Base-by-base conservation (phyloP, 108 stramenopile genomes). In the Cyclostephanos invisitatus region DNA sequence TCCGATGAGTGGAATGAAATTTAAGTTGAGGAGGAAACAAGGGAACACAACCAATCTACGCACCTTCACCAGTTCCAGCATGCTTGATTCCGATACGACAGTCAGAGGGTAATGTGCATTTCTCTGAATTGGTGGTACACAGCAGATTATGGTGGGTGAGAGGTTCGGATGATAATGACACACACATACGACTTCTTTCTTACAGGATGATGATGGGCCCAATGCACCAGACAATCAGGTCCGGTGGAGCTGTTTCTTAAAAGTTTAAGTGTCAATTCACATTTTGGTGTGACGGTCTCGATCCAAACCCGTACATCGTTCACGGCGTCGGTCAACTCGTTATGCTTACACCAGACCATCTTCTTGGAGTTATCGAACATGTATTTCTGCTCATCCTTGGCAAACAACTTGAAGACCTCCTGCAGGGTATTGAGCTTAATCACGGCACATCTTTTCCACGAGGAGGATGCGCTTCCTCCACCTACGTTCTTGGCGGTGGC, bases 201-300 rank as follows among this genome's bases (percentile, higher is more conserved):
- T 25, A 46, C 24, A 21, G 63, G 63, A 44, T 64, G 63, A 21
- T 64, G 63, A 44, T 64, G 63, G 7, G 63, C 63, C 63, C 63
- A 64, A 42, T 64, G 37, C 7, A 64, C 63, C 7, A 25, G 40
- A 12, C 38, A 20, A 21, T 64, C 40, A 8, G 63, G 63, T 18
- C 63, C 63, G n/a, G 38, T 42, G 40, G 24, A 46, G 22, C 38
- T 42, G 38, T 64, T 38, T 15, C 63, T 20, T 7, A 38, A 14
- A 44, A 64, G 22, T 25, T 64, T 37, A 24, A 22, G 38, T 25
- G 44, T 42, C 63, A 64, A n/a, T 25, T 20, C 42, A 12, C 22
- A 20, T 21, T 47, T 21, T 32, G 60, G 60, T 12, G 18, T 42
- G n/a, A 64, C 47, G 18, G 42, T 64, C 40, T 64, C 63, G 6